These are phyloP conservation scores for Cruciata laevipes DNA, from an alignment of 257 asterid species.

Conservation along the genomic window DNA sequence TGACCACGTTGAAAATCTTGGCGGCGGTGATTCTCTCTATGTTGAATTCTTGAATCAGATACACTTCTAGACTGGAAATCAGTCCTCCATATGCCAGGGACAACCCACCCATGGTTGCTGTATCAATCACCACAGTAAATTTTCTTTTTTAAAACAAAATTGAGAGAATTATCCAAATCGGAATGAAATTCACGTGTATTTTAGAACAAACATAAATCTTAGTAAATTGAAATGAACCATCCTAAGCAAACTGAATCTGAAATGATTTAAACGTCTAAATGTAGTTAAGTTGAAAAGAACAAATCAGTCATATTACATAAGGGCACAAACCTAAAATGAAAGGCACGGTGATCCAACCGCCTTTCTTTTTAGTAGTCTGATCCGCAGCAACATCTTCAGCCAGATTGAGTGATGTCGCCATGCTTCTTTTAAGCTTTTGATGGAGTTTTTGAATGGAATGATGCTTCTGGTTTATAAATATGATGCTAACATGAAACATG, in stretches of 20 bases:
- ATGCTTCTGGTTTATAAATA: neutral
- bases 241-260: too few species aligned
- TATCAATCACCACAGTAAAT: neutral
- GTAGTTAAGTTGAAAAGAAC: neutral
- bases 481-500: neutral
- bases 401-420: too few species aligned
- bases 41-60: slow-evolving; percentile 61
- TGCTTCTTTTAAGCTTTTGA: neutral
- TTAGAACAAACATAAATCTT: too few species aligned
- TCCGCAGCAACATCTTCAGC: neutral
- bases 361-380: neutral
- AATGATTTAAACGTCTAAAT: too few species aligned
- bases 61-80: slow-evolving; percentile 48
- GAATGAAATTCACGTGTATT: too few species aligned
- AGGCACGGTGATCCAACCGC: too few species aligned
- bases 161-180: too few species aligned
- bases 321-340: neutral
- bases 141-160: too few species aligned
- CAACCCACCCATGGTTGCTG: slow-evolving; percentile 49
- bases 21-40: slow-evolving; percentile 61
- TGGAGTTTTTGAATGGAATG: neutral
- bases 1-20: slow-evolving; percentile 47
- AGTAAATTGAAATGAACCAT: too few species aligned
- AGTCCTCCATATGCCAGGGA: slow-evolving; percentile 55
- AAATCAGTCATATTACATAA: too few species aligned